Conservation (phyloP, 2,329 filamentous ascomycete species). For the Rasamsonia emersonii region DNA sequence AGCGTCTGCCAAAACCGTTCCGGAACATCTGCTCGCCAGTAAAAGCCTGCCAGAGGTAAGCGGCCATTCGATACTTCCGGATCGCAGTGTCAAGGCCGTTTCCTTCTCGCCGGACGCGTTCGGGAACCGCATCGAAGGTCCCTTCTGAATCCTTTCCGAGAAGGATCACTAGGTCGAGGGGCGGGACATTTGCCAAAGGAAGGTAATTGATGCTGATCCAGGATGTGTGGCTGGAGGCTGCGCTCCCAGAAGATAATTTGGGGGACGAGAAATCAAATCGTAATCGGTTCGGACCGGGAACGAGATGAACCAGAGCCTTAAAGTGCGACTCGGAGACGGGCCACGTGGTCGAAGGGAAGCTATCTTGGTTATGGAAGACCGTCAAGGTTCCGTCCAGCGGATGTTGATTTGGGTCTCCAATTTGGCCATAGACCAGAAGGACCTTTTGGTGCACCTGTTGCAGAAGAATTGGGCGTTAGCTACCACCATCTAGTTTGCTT, state of each 20-base stretch:
- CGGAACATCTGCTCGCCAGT: constrained; percentile 94
- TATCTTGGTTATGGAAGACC: constrained; percentile 73
- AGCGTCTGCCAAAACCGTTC: constrained; percentile 74
- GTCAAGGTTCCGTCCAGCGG: constrained; percentile 70
- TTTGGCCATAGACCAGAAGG: constrained; percentile 69
- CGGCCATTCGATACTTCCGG: constrained; percentile 87
- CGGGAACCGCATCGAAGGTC: constrained; percentile 74
- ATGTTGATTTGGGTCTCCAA: constrained; percentile 62
- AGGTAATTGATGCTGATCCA: constrained; percentile 81
- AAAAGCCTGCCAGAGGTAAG: constrained; percentile 94
- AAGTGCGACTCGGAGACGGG: constrained; percentile 84
- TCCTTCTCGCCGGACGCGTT: constrained; percentile 67
- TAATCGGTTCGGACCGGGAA: constrained; percentile 79
- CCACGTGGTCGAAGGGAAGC: constrained; percentile 75
- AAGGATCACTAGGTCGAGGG: constrained; percentile 80
- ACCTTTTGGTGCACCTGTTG: constrained; percentile 82
- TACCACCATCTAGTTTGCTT: constrained; percentile 5
- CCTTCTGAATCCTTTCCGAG: constrained; percentile 79
- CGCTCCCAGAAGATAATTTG: constrained; percentile 58
- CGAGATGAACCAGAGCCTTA: constrained; percentile 84
- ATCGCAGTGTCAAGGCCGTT: constrained; percentile 73
- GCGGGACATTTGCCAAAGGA: constrained; percentile 66
- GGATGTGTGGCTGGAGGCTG: constrained; percentile 62
- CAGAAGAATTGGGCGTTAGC: constrained; percentile 10
- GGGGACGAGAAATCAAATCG: constrained; percentile 82